Percentiles rank a stretch among this genome's conserved stretches.
Evolutionary conservation across 2,329 filamentous ascomycete species (phyloP).

Genomic region (Escovopsis weberi): DNA sequence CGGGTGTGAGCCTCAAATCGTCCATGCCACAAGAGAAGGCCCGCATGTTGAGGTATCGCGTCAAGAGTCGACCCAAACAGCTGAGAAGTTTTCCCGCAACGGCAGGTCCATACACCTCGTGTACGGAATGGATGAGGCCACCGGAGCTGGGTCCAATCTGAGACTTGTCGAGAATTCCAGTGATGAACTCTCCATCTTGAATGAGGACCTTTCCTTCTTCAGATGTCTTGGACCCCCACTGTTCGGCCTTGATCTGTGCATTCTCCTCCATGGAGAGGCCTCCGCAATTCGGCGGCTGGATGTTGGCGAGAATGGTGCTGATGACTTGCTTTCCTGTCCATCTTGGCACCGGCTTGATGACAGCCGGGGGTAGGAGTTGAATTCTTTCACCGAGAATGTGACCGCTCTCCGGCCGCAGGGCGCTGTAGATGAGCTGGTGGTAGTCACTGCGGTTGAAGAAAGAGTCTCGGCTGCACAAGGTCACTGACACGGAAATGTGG

Average conservation of each 20-base stretch:
- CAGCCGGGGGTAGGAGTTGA: slow-evolving; percentile 62
- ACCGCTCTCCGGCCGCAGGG: slow-evolving; percentile 75
- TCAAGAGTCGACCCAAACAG: slow-evolving; percentile 77
- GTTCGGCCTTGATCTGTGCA: slow-evolving; percentile 60
- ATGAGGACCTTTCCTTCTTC: slow-evolving; percentile 77
- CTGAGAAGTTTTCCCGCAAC: slow-evolving; percentile 78
- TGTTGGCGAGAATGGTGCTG: slow-evolving; percentile 84
- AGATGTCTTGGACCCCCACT: slow-evolving; percentile 54
- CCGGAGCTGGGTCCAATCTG: slow-evolving; percentile 81
- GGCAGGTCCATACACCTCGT: slow-evolving; percentile 83
- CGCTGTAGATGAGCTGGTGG: slow-evolving; percentile 84
- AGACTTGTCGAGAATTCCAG: slow-evolving; percentile 87
- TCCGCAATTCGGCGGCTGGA: slow-evolving; percentile 61
- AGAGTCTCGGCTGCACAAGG: slow-evolving; percentile 78
- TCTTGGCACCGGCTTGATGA: slow-evolving; percentile 64
- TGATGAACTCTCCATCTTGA: slow-evolving; percentile 73
- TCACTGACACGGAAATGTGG: slow-evolving; percentile 88
- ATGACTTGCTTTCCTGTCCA: slow-evolving; percentile 98
- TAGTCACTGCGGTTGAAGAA: slow-evolving; percentile 84
- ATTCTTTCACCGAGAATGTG: slow-evolving; percentile 76
- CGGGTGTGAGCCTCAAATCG: slow-evolving; percentile 70
- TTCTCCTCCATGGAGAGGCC: slow-evolving; percentile 69
- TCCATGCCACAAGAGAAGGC: slow-evolving; percentile 97
- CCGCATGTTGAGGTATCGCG: slow-evolving; percentile 79
- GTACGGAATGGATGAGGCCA: slow-evolving; percentile 80